Conservation (phyloP, 2,329 filamentous ascomycete genomes). For the Penicillium expansum region DNA sequence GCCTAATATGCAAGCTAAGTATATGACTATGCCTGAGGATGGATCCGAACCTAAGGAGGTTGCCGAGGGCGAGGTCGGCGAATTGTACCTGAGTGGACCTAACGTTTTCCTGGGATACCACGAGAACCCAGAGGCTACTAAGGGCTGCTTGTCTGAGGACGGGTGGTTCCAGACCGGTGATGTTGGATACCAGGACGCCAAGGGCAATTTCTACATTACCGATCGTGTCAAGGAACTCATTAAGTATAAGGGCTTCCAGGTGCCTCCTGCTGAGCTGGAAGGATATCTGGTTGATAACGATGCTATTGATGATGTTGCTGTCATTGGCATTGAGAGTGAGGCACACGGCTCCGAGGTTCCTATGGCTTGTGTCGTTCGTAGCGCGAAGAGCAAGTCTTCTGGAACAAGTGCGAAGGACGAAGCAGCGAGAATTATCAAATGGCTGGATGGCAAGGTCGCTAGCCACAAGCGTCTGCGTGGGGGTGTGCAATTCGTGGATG, state of each 20-base stretch:
- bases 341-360: constrained; percentile 66
- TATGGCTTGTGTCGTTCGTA: constrained; percentile 60
- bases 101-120: constrained; percentile 63
- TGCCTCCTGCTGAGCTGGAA: constrained; percentile 66
- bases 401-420: constrained; percentile 48
- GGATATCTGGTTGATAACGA: constrained; percentile 51
- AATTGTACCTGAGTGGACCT: constrained; percentile 64
- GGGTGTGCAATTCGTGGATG: constrained; percentile 46
- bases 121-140: constrained; percentile 58
- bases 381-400: constrained; percentile 45
- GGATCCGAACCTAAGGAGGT: constrained; percentile 53
- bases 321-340: constrained; percentile 61
- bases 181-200: constrained; percentile 71
- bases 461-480: constrained; percentile 48
- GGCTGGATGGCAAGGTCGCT: constrained; percentile 45
- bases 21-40: constrained; percentile 63
- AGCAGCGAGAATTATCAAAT: constrained; percentile 45
- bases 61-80: constrained; percentile 61
- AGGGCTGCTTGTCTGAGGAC: constrained; percentile 58
- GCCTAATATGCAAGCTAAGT: constrained; percentile 76
- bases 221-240: constrained; percentile 69
- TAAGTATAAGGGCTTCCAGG: constrained; percentile 71
- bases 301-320: constrained; percentile 58
- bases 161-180: constrained; percentile 92
- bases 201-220: constrained; percentile 85